Percentiles rank a stretch among this genome's conserved stretches.
Evolutionary conservation across 306 rosid species (phyloP).

Genomic region (Quercus suber): DNA sequence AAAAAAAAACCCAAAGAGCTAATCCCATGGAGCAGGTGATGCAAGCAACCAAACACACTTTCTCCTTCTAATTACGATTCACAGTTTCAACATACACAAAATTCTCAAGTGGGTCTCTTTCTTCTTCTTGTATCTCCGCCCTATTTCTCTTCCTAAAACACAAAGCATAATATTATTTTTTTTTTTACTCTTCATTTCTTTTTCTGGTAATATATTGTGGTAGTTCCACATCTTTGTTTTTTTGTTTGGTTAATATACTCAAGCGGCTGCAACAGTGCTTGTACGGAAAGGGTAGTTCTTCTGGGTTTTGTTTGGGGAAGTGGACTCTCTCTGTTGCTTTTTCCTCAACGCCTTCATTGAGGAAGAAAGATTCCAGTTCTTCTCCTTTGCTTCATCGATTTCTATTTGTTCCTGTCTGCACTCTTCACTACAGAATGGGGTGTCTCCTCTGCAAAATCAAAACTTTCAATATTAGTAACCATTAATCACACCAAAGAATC

Average conservation of each 20-base stretch:
- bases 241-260: conserved; percentile 1
- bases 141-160: neutral
- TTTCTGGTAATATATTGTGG: neutral
- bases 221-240: neutral
- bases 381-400: conserved; percentile 68
- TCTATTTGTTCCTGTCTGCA: conserved; percentile 88
- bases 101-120: conserved; percentile 19
- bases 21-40: conserved; percentile 45
- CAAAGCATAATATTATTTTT: neutral
- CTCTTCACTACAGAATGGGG: conserved; percentile 91
- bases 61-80: conserved; percentile 27
- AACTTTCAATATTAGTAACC: conserved; percentile 11
- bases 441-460: conserved; percentile 68
- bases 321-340: conserved; percentile 65
- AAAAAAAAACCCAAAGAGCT: conserved; percentile 26
- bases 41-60: conserved; percentile 14
- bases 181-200: neutral
- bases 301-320: conserved; percentile 49
- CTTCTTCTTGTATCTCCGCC: conserved; percentile 21
- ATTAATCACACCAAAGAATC: too few relatives aligned
- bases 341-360: conserved; percentile 69
- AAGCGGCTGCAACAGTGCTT: conserved; percentile 85
- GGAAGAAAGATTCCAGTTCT: conserved; percentile 54
- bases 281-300: conserved; percentile 52
- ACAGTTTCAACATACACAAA: conserved; percentile 28